Evolutionary conservation across 768 basidiomycete genomes (phyloP).

Genomic region (Xerocomellus intermedius): DNA sequence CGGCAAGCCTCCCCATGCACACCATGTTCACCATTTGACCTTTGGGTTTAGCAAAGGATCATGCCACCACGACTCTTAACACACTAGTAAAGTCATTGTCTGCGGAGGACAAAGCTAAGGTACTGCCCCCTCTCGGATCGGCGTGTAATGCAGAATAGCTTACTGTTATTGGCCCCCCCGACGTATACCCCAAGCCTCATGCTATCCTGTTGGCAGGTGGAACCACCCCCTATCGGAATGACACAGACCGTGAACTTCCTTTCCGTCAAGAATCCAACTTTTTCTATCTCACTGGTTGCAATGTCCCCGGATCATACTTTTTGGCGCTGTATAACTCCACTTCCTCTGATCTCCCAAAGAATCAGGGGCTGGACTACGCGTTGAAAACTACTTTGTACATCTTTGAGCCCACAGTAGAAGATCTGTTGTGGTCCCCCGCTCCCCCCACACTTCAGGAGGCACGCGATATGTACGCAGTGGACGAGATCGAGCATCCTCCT

Average conservation of each 20-base stretch:
- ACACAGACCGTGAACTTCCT: constrained; percentile 79
- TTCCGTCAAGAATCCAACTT: constrained; percentile 86
- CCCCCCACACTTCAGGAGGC: constrained; percentile 68
- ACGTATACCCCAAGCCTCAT: constrained; percentile 51
- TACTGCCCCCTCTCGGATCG: constrained; percentile 21
- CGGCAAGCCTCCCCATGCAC: neutral
- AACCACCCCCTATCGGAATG: constrained; percentile 62
- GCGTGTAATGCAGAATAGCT: neutral
- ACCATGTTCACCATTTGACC: neutral
- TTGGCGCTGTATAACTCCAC: constrained; percentile 55
- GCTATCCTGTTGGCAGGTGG: constrained; percentile 67
- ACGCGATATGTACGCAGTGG: constrained; percentile 54
- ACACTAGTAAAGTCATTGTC: constrained; percentile 52
- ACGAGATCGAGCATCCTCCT: constrained; percentile 51
- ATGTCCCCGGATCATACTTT: constrained; percentile 67
- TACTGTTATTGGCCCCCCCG: neutral
- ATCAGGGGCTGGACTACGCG: constrained; percentile 35
- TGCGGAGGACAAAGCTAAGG: constrained; percentile 50
- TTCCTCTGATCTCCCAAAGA: constrained; percentile 10
- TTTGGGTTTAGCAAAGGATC: constrained; percentile 42
- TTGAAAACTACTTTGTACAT: constrained; percentile 69
- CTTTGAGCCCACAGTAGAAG: constrained; percentile 66
- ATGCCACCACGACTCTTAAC: constrained; percentile 52
- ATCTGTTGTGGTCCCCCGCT: constrained; percentile 87
- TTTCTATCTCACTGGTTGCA: constrained; percentile 81